Evolutionary conservation across 352 stramenopile genomes (phyloP), one percentile per base, ranked within the genome.

Genomic region (Pythium plurisporium): DNA sequence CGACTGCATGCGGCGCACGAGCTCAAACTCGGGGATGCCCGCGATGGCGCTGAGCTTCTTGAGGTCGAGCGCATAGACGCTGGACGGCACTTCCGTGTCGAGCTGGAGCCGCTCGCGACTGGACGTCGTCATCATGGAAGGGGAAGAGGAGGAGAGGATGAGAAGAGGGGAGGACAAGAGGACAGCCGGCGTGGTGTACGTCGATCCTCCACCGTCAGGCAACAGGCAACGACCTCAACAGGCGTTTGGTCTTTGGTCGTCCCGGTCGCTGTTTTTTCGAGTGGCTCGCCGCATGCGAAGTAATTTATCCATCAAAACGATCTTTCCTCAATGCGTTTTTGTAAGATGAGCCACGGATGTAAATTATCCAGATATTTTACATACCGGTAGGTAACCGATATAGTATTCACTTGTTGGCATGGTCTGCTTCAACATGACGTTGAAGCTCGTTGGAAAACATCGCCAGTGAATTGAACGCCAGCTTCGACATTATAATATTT

Each of bases 41-140:
- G 77, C 69, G 63, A 89, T 64, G 52, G 70, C 45, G 53, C 82
- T 92, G 22, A 92, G 73, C 64, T 82, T 82, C 33, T 73, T 63
- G 37, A 92, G 73, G 58, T 90, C 63, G 36, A 92, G 56, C 56
- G 79, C 73, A 29, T 90, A 92, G 40, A 89, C 79, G 43, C 72
- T 87, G n/a, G 82, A 87, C 26, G 82, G 82, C 66, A 92, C 82
- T 53, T 91, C 79, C 34, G 76, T 86, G 65, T 89, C 76, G 63
- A 89, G 79, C 64, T 76, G 52, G 36, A 85, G 62, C n/a, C 64
- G 64, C 48, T 65, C 57, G 36, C 63, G 51, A 19, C 41, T 52
- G 22, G 64, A 44, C 43, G 59, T 52, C 15, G 47, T 40, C 23
- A 53, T 67, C 30, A 27, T 45, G 27, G 25, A 49, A n/a, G 42